Base-by-base conservation (phyloP, 1,139 yeast genomes). In the Debaryomyces nepalensis region DNA sequence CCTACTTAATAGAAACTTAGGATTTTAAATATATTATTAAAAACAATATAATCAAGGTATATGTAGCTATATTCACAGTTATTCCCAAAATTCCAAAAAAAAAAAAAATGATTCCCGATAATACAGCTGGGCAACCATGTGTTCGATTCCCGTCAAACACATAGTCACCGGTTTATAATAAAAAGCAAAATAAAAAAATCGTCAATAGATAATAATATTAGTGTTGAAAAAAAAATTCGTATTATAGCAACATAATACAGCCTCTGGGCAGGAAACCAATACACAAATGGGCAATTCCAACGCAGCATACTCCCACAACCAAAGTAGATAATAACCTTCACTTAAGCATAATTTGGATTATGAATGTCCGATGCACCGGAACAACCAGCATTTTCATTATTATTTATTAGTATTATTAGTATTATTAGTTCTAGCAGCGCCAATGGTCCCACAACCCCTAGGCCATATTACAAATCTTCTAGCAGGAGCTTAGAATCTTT, bases 401-500 rank as follows among this genome's bases (percentile, higher is more conserved):
- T 34, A 24, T 24, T 34, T 23, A 29, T 15, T 34, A 24, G 15
- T 23, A 34, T 12, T 33, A 16, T 23, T 34, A 24, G 11, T 31
- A 19, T 31, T 24, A 24, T 18, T 24, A 23, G 37, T 23, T 24
- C 12, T 10, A 16, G 12, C 20, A 11, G 37, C 30, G 30, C 15
- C 29, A 8, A 34, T 34, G 22, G 14, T 9, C 22, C 37, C 14
- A 24, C 11, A 14, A 10, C 23, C 29, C 21, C 24, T 4, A 19
- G 10, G n/a, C 33, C 11, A 14, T 26, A 16, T 27, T 31, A 19
- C 37, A 26, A 26, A 23, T 23, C 11, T 9, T 4, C 20, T 24
- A 23, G 18, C 40, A 19, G 6, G 29, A 12, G 40, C 55, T 69
- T 70, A 73, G 59, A 71, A 73, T 71, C 78, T 73, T 63, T 71